Evolutionary conservation across 495 filamentous ascomycete genomes (phyloP), one percentile per base, ranked within the genome.

Genomic region (Aspergillus bridgeri): DNA sequence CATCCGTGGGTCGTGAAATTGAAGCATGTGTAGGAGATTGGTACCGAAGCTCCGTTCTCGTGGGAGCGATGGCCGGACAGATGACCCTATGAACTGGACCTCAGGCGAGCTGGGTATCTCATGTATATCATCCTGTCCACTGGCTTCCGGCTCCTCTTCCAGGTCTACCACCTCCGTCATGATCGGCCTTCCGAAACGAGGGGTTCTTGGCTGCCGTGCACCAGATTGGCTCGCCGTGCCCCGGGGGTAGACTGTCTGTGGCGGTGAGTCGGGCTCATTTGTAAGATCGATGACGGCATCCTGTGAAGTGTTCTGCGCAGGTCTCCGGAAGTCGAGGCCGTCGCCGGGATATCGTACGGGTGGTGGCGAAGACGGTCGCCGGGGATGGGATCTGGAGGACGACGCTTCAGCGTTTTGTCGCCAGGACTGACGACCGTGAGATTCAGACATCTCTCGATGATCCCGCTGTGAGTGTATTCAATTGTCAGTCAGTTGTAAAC

Each of bases 211-310:
- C 18, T 58, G 60, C 22, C 57, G 59, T 21, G 8, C n/a, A 11
- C 59, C 54, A 52, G 48, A 19, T 22, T 33, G 43, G 6, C 20
- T 42, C 21, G 53, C 43, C 19, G 62, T 51, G 38, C 19, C 33
- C 17, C 55, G 29, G 19, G 23, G 44, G 2, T 51, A 59, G 13
- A 20, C 42, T 8, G 48, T 43, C 43, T 55, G 64, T 8, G 72
- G 67, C 25, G 71, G 68, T 3, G 75, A 70, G 21, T 79, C 79
- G 2, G 72, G 65, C 6, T 82, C 81, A 11, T 75, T 70, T 5
- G 83, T 85, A 20, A 86, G 64, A 61, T 86, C 83, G 19, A 86
- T 83, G 6, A 84, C 70, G 24, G 75, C 69, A 17, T 69, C 72
- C 7, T 64, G 61, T 15, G 67, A 44, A 1, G 63, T 55, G 3